phyloP scores from a whole-genome alignment of 176 grass and related monocot species.

The Miscanthus lutarioriparius region DNA sequence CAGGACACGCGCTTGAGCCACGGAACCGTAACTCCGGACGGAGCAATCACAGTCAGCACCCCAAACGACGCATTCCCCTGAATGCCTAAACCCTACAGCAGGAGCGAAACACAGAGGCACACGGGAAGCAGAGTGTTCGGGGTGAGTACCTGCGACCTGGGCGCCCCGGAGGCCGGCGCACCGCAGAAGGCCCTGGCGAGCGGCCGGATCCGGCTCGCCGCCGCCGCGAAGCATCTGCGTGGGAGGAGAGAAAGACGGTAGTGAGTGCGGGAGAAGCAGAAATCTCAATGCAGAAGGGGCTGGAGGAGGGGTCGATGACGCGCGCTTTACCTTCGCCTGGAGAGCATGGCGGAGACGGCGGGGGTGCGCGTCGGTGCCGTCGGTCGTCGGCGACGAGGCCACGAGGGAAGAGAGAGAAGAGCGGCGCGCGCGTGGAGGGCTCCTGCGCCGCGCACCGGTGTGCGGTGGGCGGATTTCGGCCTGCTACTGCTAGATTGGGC shows the following conservation, averaged over 20 bases:
- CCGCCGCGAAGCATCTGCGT: constrained; percentile 33
- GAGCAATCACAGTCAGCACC: not conserved
- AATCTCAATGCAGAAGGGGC: not conserved
- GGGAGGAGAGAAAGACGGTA: not conserved
- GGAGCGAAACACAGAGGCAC: not conserved
- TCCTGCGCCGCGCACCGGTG: not conserved
- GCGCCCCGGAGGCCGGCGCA: not conserved
- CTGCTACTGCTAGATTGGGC: not conserved
- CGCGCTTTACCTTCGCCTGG: constrained; percentile 27
- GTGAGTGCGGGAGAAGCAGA: not conserved
- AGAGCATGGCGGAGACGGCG: constrained; percentile 28
- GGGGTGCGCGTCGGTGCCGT: constrained; percentile 31
- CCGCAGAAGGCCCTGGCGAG: constrained; percentile 27
- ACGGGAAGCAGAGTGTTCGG: not conserved
- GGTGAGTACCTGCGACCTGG: constrained; percentile 19
- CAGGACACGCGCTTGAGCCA: not conserved
- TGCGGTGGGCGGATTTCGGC: not conserved
- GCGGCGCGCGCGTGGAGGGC: not conserved
- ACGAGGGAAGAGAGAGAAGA: not conserved
- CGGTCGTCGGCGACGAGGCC: constrained; percentile 23
- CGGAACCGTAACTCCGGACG: not conserved
- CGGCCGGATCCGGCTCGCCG: constrained; percentile 29
- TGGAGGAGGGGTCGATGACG: not conserved
- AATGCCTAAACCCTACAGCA: not conserved
- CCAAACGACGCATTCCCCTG: not conserved